phyloP scores from a whole-genome alignment of 179 eudicot genomes.

The Spinacia oleracea region DNA sequence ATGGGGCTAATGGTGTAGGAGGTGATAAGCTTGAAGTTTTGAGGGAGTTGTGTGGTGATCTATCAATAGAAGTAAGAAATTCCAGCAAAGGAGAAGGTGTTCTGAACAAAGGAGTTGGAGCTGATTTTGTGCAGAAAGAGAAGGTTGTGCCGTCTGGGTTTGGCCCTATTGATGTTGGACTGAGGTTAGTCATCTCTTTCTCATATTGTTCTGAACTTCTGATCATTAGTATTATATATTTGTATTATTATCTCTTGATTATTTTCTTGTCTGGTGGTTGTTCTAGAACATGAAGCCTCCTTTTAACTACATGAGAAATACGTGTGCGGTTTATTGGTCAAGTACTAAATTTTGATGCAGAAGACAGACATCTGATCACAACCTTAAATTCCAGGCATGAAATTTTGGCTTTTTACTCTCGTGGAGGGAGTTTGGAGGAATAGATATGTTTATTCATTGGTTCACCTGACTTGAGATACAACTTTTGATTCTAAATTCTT shows the following conservation, averaged over 20 bases:
- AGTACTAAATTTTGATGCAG: background rate
- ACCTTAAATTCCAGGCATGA: background rate
- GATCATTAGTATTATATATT: background rate
- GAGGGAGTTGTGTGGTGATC: conserved; percentile 45
- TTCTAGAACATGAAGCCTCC: background rate
- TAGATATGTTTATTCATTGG: background rate
- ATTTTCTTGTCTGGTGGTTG: background rate
- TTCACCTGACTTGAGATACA: background rate
- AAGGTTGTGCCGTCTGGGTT: conserved; percentile 73
- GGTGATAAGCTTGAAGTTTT: conserved; percentile 74
- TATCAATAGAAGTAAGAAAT: conserved; percentile 71
- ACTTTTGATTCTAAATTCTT: background rate
- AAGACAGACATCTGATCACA: background rate
- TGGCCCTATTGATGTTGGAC: conserved; percentile 63
- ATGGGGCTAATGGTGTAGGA: conserved; percentile 97
- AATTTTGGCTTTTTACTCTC: background rate
- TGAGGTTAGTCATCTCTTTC: conserved; percentile 55
- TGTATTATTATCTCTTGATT: background rate
- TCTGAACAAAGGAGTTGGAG: conserved; percentile 93
- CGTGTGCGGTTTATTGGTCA: background rate
- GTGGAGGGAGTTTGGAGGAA: background rate
- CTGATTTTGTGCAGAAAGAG: conserved; percentile 98
- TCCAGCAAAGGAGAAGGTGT: conserved; percentile 67
- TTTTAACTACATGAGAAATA: background rate
- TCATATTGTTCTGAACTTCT: background rate